Base-by-base conservation (phyloP, 208 protist genomes). In the Strigomonas galati region DNA sequence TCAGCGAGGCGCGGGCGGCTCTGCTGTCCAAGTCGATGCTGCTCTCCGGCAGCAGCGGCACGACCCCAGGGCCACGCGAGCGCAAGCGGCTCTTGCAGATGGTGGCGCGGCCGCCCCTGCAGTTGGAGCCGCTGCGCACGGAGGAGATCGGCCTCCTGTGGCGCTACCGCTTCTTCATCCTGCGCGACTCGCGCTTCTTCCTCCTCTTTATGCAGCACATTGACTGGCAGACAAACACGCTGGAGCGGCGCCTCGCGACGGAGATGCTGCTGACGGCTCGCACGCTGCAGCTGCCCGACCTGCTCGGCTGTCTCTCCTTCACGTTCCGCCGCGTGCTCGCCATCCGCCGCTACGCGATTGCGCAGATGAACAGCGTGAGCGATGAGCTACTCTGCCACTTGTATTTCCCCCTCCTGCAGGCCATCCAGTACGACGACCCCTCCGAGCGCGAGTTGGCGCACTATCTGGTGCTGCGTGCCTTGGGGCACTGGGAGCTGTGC, bases 111-210 rank as follows among this genome's bases (percentile, higher is more conserved):
- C 87, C 82, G 28, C 76, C 85, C 0, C 72, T 95, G 32, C 82
- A 84, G 30, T 62, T 89, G 53, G 83, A 89, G 67, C 62, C 55
- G 26, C 63, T 86, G 27, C 66, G 78, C 19, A 65, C 82, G n/a
- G 92, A 98, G 60, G 94, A 98, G 19, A 82, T 78, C 58, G 69
- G 81, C 32, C 75, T 98, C 57, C 73, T 98, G 57, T 98, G 96
- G 94, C 93, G 88, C 63, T 97, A 93, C 72, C 79, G 92, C 30
- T 81, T 86, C 62, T 98, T 90, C 68, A 77, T 98, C 37, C 56
- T 70, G 19, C 72, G 79, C 17, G 84, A 96, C 54, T 74, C 86
- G 0, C 76, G 83, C 26, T 89, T 89, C 35, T 86, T 98, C 28
- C 75, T 97, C 0, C 92, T 89, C 9, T 98, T 98, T 59, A 74